phyloP scores from a whole-genome alignment of 1,284 basidiomycete genomes.

The Cutaneotrichosporon spelunceum region DNA sequence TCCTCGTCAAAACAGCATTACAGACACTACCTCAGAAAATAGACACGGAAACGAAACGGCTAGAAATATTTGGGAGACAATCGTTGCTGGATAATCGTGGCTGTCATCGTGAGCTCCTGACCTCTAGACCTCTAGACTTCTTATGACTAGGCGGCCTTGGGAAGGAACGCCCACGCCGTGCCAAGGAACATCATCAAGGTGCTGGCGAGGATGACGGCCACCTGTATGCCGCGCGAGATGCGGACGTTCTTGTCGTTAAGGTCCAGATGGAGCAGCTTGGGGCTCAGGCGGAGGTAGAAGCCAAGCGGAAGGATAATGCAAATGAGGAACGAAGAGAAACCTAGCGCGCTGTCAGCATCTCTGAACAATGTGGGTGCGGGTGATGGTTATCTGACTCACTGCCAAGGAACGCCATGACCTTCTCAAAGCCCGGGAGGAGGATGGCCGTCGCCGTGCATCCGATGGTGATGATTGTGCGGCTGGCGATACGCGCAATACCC shows the following conservation, averaged over 20 bases:
- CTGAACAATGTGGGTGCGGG: too few relatives aligned
- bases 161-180: conserved; percentile 65
- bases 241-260: conserved; percentile 57
- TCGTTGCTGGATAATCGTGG: too few relatives aligned
- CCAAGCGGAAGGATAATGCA: conserved; percentile 70
- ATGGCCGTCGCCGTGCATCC: conserved; percentile 38
- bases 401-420: conserved; percentile 86
- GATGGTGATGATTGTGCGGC: conserved; percentile 40
- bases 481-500: conserved; percentile 32
- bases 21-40: not conserved
- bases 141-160: too few relatives aligned
- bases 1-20: not conserved
- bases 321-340: conserved; percentile 78
- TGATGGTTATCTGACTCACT: conserved; percentile 29
- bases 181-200: conserved; percentile 72
- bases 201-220: conserved; percentile 58
- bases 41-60: not conserved
- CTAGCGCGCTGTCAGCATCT: too few relatives aligned
- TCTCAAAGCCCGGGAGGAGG: conserved; percentile 54
- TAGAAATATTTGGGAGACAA: too few relatives aligned
- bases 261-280: conserved; percentile 24
- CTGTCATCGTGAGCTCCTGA: too few relatives aligned
- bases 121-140: too few relatives aligned
- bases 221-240: conserved; percentile 58
- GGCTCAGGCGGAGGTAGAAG: conserved; percentile 44